A percentile compares a stretch with the other conserved stretches of the same genome.
Evolutionary conservation across 805 yeast genomes (phyloP).

Genomic region (Schwanniomyces yamadae): DNA sequence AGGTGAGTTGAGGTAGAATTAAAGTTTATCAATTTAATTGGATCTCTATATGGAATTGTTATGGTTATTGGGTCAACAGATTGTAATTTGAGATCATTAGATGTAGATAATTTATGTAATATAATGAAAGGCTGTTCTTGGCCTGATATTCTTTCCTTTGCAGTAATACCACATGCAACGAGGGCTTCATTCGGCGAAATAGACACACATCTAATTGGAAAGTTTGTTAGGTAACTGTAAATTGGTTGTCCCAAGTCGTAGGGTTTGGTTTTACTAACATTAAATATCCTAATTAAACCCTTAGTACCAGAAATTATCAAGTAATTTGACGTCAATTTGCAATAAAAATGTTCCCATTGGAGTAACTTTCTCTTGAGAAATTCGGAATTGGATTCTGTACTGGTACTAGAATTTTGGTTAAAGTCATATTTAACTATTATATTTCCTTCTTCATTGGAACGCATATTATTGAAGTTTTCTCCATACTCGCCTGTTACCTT

Average conservation of each 20-base stretch:
- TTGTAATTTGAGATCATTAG: constrained; percentile 11
- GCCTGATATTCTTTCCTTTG: constrained; percentile 65
- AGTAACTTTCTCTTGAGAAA: constrained; percentile 35
- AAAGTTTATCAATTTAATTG: constrained; percentile 70
- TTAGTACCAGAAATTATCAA: constrained; percentile 70
- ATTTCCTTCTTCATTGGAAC: constrained; percentile 19
- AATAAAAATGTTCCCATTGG: constrained; percentile 60
- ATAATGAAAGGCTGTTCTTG: constrained; percentile 76
- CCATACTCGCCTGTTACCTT: constrained; percentile 70
- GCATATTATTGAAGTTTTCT: constrained; percentile 39
- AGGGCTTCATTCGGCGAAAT: constrained; percentile 62
- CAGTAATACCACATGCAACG: constrained; percentile 80
- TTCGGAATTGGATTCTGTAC: constrained; percentile 10
- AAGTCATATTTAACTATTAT: constrained; percentile 32
- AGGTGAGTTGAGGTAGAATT: constrained; percentile 69
- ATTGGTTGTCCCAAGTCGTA: constrained; percentile 57
- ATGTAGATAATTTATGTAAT: constrained; percentile 42
- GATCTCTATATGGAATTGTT: constrained; percentile 84
- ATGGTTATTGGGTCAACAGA: constrained; percentile 63
- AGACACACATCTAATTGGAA: constrained; percentile 78
- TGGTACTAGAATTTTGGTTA: constrained; percentile 11
- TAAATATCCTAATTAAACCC: constrained; percentile 68
- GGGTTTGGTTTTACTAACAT: constrained; percentile 32
- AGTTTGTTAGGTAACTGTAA: constrained; percentile 65
- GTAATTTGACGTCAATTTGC: constrained; percentile 57